Evolutionary conservation across 2,329 filamentous ascomycete species (phyloP).

Genomic region (Cercospora janseana): DNA sequence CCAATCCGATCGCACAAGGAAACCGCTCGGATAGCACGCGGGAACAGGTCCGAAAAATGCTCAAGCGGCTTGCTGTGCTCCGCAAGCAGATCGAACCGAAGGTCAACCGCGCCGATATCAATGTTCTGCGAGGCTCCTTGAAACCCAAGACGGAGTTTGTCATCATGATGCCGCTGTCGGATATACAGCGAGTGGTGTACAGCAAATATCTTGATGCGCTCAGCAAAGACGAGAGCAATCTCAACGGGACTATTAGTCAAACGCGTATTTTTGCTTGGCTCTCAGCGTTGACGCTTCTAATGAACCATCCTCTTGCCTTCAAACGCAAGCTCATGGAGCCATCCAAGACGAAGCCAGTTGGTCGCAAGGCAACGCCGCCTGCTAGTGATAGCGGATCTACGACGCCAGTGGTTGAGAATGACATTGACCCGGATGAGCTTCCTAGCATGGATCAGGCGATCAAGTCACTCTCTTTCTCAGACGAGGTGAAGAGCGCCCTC

Average conservation of each 20-base stretch:
- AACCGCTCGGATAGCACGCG: slow-evolving; percentile 63
- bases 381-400: slow-evolving; percentile 20
- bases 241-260: not conserved
- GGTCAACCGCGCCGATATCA: slow-evolving; percentile 71
- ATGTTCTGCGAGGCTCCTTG: slow-evolving; percentile 63
- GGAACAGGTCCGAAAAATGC: slow-evolving; percentile 56
- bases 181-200: slow-evolving; percentile 65
- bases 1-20: slow-evolving; percentile 69
- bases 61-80: slow-evolving; percentile 68
- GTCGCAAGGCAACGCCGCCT: slow-evolving; percentile 12
- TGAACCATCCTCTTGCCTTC: slow-evolving; percentile 59
- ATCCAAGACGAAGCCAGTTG: slow-evolving; percentile 9
- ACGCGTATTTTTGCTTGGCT: slow-evolving; percentile 55
- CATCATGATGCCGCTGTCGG: slow-evolving; percentile 68
- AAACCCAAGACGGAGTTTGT: slow-evolving; percentile 80
- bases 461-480: slow-evolving; percentile 38
- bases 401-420: slow-evolving; percentile 17
- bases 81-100: slow-evolving; percentile 73
- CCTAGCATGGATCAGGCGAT: slow-evolving; percentile 33
- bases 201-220: slow-evolving; percentile 49
- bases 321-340: slow-evolving; percentile 49
- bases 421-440: slow-evolving; percentile 27
- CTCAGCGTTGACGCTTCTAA: slow-evolving; percentile 53
- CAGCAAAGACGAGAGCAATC: slow-evolving; percentile 38
- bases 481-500: slow-evolving; percentile 39